Conservation (phyloP, 2,329 filamentous ascomycete species). For the Trichoderma koningiopsis region DNA sequence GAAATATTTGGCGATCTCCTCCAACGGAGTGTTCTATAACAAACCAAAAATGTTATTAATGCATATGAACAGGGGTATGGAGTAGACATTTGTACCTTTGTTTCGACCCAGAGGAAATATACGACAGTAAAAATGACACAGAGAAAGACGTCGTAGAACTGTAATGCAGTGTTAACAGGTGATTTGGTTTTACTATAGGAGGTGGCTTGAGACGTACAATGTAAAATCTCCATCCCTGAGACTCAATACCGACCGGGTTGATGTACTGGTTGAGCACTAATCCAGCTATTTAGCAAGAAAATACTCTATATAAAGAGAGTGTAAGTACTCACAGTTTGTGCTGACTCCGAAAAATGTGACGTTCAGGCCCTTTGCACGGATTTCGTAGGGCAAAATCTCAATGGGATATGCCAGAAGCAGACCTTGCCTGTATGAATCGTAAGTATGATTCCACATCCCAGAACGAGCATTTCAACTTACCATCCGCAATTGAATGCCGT, state of each 20-base stretch:
- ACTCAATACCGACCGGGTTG: constrained; percentile 18
- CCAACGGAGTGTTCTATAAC: constrained; percentile 8
- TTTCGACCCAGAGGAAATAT: constrained; percentile 17
- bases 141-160: constrained; percentile 19
- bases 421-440: constrained; percentile 35
- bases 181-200: neutral
- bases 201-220: constrained; percentile 4
- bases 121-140: constrained; percentile 11
- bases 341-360: constrained; percentile 43
- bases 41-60: neutral
- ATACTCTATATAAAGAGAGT: too few species aligned
- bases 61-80: neutral
- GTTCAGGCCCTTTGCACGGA: constrained; percentile 64
- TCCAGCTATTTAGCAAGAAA: neutral
- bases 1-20: constrained; percentile 23
- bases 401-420: constrained; percentile 60
- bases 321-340: neutral
- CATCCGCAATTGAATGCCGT: constrained; percentile 22
- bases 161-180: neutral
- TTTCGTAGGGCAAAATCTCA: constrained; percentile 60
- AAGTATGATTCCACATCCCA: neutral
- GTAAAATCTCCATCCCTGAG: constrained; percentile 21
- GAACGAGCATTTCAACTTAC: neutral
- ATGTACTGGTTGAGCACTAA: constrained; percentile 22
- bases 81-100: neutral